Base-by-base conservation (phyloP, 2,329 filamentous ascomycete species). In the Sporothrix protearum region DNA sequence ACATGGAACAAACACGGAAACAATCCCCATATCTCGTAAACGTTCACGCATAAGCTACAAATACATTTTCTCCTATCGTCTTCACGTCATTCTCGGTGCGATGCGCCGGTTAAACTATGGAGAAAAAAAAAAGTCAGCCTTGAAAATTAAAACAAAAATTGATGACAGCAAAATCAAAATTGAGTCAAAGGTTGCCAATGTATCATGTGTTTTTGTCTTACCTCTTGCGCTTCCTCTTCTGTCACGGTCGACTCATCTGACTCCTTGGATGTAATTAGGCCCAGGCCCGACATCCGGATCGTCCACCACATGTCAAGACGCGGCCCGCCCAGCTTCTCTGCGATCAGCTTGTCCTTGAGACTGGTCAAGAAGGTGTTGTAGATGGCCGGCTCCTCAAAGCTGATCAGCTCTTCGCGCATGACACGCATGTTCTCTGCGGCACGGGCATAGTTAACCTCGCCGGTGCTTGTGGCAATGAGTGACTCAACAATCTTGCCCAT, bases 231-330 rank as follows among this genome's bases (percentile, higher is more conserved):
- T 76, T 94, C 91, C 59, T 92, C 88, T 68, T 88, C 85, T 0
- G 86, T 87, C 4, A 94, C 88, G 39, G 87, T 83, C 0, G 91
- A 94, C 22, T 84, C 82, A 57, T 91, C 88, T 2, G 86, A 87
- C 76, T 88, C 83, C 64, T 81, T 84, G 69, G 85, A 83, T 74
- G 92, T 89, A 76, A 98, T 89, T 78, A 97, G 82, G 0, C 94
- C 92, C 71, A 97, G 81, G 75, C 84, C 88, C 55, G 85, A 87
- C 72, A 83, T 87, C 75, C 90, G 85, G 30, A 97, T 82, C 75
- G 87, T 84, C 82, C 88, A 92, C 94, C 94, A 97, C 82, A 97
- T 89, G 77, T 96, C 93, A 74, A 86, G 86, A 70, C 93, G 84
- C 76, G 96, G 91, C 0, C 93, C 94, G 49, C 90, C 89, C 2